phyloP scores from a whole-genome alignment of 352 stramenopile genomes.

The Globisporangium paddicum region DNA sequence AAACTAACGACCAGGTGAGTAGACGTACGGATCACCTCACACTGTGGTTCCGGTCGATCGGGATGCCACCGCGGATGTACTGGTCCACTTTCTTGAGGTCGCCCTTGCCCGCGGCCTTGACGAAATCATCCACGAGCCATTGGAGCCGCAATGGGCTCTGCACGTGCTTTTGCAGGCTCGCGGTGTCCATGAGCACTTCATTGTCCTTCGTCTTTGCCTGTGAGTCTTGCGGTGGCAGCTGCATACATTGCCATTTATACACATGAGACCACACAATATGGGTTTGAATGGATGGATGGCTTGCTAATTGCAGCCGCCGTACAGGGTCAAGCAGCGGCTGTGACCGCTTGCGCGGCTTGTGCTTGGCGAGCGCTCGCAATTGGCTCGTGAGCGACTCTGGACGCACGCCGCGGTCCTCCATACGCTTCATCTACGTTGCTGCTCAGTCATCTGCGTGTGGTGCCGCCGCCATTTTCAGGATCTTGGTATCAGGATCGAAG shows the following conservation, averaged over 20 bases:
- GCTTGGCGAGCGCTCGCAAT: conserved; percentile 29
- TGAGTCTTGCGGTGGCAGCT: neutral
- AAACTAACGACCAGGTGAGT: too few species aligned
- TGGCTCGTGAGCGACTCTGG: conserved; percentile 40
- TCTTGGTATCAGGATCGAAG: conserved; percentile 6
- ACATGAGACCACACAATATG: neutral
- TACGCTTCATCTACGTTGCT: neutral
- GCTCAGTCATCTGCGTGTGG: neutral
- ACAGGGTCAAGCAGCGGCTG: conserved; percentile 21
- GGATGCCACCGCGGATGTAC: conserved; percentile 47
- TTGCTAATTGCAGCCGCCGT: neutral
- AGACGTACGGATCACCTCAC: conserved; percentile 17
- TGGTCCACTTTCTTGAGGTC: conserved; percentile 39
- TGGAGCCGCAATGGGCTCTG: conserved; percentile 44
- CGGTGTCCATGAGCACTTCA: neutral
- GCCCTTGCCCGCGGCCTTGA: conserved; percentile 34
- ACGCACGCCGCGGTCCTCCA: conserved; percentile 30
- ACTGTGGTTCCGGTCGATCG: conserved; percentile 49
- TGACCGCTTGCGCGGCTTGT: conserved; percentile 20
- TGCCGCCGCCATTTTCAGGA: neutral
- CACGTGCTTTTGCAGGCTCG: conserved; percentile 35
- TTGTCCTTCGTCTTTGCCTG: neutral
- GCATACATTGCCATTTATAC: neutral
- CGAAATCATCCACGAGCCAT: conserved; percentile 58
- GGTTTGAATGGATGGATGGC: neutral